Evolutionary conservation across 2,329 filamentous ascomycete species (phyloP).

Genomic region (Fusarium tupiense): DNA sequence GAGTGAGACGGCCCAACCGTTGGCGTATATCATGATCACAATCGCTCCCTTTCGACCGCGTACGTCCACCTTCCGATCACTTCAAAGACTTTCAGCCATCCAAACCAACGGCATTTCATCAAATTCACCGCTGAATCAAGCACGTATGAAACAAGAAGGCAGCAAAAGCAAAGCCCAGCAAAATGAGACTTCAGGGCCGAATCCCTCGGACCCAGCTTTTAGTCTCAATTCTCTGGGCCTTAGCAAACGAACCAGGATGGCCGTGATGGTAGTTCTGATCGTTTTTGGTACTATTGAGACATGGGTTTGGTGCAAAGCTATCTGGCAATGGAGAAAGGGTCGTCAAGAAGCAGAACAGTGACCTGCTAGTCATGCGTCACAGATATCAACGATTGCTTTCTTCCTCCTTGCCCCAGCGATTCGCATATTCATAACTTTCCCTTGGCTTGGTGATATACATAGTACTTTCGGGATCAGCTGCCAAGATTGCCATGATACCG

Average conservation of each 20-base stretch:
- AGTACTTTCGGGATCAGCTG: not conserved
- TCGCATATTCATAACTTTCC: not conserved
- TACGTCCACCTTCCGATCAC: too few species aligned
- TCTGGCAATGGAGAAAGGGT: constrained; percentile 44
- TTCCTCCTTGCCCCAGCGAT: not conserved
- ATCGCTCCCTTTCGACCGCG: not conserved
- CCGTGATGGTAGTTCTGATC: constrained; percentile 39
- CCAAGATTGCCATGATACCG: not conserved
- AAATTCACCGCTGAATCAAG: fast-evolving
- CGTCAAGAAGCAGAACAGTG: not conserved
- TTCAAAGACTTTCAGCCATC: not conserved
- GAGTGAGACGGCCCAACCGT: not conserved
- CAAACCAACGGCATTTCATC: not conserved
- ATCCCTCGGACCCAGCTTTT: constrained; percentile 38
- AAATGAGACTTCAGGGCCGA: not conserved
- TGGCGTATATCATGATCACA: not conserved
- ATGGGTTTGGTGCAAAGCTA: constrained; percentile 46
- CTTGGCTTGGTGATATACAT: too few species aligned
- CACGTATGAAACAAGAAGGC: not conserved
- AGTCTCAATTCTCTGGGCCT: constrained; percentile 43
- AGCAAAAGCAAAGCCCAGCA: not conserved
- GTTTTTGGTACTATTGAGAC: constrained; percentile 48
- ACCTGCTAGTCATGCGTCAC: not conserved
- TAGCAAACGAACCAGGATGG: constrained; percentile 42
- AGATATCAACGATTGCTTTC: not conserved